Evolutionary conservation across 2,329 filamentous ascomycete genomes (phyloP), one percentile per base, ranked within the genome.

Genomic region (Cordyceps tenuipes): DNA sequence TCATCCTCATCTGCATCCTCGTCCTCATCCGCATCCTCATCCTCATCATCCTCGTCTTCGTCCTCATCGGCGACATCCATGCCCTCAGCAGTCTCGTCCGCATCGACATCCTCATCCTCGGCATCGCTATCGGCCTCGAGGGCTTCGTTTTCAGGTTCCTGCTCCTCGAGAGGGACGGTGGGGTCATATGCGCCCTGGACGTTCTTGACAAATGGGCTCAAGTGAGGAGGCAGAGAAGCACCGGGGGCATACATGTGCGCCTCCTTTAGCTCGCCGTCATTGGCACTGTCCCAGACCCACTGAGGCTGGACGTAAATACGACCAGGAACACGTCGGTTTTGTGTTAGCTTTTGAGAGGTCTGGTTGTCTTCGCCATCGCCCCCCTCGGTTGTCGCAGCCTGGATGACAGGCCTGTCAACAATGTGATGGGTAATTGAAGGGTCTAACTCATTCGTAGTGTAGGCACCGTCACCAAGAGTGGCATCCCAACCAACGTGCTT

Each of bases 261-360:
- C 65, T 89, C 83, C 72, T 97, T 86, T 60, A 99, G 78, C 73
- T 93, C 91, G 63, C 91, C 90, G 50, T 94, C 90, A 72, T 99
- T 99, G 72, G 96, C 78, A 68, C 90, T 93, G 70, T 99, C 94
- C 94, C 94, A 99, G 4, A 99, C 86, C 93, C 95, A 99, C 72
- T 99, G 94, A 21, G 94, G 94, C 77, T 99, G 94, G 60, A 99
- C 77, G 67, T 99, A 99, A 64, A 86, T 91, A 65, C 94, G 83
- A 41, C 93, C 93, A n/a, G 93, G 91, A 63, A 97, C 88, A 63
- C 91, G 85, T 64, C 85, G 85, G 68, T 90, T 88, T 62, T 73
- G 73, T 29, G 72, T 78, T 59, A 85, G 75, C 71, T 80, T 83
- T 71, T 81, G 82, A 52, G 76, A 77, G 63, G 78, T 88, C 75